Evolutionary conservation across 208 protist genomes (phyloP).

Genomic region (Wallacemonas collosoma): DNA sequence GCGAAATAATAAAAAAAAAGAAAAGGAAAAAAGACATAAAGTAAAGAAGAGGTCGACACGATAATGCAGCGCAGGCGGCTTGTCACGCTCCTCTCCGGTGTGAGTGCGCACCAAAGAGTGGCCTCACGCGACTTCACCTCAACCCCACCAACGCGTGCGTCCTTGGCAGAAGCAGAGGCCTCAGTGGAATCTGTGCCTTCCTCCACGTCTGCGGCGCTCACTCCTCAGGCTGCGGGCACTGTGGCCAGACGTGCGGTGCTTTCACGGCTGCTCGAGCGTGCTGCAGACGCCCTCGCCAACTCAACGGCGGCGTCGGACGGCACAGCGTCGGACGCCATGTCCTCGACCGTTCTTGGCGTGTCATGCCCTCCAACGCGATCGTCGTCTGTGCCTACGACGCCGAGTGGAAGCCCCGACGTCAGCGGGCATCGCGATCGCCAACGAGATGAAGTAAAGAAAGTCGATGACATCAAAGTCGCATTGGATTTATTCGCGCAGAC

Average conservation of each 20-base stretch:
- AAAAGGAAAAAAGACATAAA: neutral
- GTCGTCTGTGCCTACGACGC: too few species aligned
- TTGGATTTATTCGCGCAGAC: conserved; percentile 23
- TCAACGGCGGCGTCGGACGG: neutral
- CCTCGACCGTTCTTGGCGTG: neutral
- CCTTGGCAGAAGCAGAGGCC: too few species aligned
- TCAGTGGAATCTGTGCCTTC: too few species aligned
- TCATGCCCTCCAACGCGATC: neutral
- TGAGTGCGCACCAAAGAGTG: neutral
- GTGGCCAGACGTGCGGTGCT: neutral
- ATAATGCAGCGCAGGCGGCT: conserved; percentile 4
- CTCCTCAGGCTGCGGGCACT: neutral
- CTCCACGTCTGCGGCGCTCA: too few species aligned
- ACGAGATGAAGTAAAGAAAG: neutral
- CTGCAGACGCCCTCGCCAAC: neutral
- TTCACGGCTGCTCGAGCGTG: conserved; percentile 8
- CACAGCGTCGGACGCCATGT: neutral
- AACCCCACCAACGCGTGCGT: too few species aligned
- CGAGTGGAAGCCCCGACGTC: too few species aligned
- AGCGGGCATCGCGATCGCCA: too few species aligned
- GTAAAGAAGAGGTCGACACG: neutral
- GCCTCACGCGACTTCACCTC: neutral
- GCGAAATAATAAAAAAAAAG: neutral
- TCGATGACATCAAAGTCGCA: neutral
- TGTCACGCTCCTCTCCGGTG: neutral